Base-by-base conservation (phyloP, 495 filamentous ascomycete genomes). In the Penicillium chermesinum region DNA sequence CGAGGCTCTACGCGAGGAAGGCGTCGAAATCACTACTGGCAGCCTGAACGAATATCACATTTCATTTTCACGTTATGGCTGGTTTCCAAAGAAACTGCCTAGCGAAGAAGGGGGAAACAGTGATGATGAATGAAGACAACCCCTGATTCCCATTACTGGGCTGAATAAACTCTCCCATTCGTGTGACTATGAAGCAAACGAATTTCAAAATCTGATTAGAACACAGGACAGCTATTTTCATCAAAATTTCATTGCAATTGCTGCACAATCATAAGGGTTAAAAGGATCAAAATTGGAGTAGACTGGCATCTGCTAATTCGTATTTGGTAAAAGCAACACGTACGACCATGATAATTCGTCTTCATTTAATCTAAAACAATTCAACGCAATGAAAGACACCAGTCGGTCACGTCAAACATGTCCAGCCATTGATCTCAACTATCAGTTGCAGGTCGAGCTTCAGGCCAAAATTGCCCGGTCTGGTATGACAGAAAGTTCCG, bases 41-140 rank as follows among this genome's bases (percentile, higher is more conserved):
- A 72, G 69, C n/a, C 67, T 89, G 65, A 87, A 86, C 1, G 85
- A 88, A 63, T 70, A 86, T 20, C 78, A 76, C 59, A 75, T 94
- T 13, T 78, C 88, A 64, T 71, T 91, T 36, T 68, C 54, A 4
- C 67, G 68, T 49, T 88, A 76, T 66, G 88, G 88, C 14, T 91
- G 87, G 88, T 94, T 93, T 69, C 87, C 87, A 2, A 55, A 64
- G 15, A 33, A 51, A 22, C 51, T 74, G 37, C 67, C 68, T 3
- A 73, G 64, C 58, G 71, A 73, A 42, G 59, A 54, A 15, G 48
- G 51, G 8, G 47, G 54, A 12, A 27, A 44, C 9, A 18, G 27
- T 19, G 25, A 44, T 4, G 30, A 44, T 16, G 40, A 43, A 4
- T 7, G 40, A 33, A 2, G 14, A 43, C 32, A 14, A 43, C n/a